Percentiles rank a stretch among this genome's conserved stretches.
phyloP scores from a whole-genome alignment of 2,329 filamentous ascomycete genomes.

The Epicoccum nigrum region DNA sequence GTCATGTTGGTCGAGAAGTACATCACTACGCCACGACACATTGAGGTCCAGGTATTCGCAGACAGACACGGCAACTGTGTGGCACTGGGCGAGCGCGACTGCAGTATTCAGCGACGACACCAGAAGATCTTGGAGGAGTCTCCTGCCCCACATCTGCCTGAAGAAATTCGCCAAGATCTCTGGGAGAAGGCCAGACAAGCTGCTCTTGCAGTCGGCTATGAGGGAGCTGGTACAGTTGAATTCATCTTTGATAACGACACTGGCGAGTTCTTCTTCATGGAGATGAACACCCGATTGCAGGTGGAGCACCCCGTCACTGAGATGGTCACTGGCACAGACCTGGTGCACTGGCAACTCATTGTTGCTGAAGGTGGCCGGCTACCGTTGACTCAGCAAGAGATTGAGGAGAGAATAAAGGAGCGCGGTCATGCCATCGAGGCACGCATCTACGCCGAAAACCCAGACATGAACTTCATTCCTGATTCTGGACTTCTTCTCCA shows the following conservation, averaged over 20 bases:
- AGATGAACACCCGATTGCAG: constrained; percentile 82
- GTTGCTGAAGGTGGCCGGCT: constrained; percentile 76
- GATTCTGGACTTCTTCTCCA: constrained; percentile 90
- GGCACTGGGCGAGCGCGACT: constrained; percentile 68
- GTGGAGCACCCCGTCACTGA: constrained; percentile 96
- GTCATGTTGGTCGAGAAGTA: constrained; percentile 73
- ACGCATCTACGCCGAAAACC: constrained; percentile 95
- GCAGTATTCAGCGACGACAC: constrained; percentile 69
- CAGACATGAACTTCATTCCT: constrained; percentile 87
- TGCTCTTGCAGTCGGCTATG: constrained; percentile 67
- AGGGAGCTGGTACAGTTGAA: constrained; percentile 70
- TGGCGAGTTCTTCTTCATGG: constrained; percentile 72
- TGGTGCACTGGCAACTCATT: constrained; percentile 95
- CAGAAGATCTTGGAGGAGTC: constrained; percentile 72
- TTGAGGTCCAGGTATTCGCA: constrained; percentile 71
- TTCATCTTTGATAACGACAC: constrained; percentile 73
- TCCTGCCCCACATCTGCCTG: constrained; percentile 66
- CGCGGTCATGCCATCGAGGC: constrained; percentile 92
- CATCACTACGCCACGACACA: constrained; percentile 69
- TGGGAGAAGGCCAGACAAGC: constrained; percentile 70
- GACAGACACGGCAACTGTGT: constrained; percentile 70
- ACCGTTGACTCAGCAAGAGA: constrained; percentile 68
- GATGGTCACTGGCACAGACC: constrained; percentile 74
- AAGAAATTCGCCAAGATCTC: constrained; percentile 65
- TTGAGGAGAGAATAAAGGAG: constrained; percentile 72